Evolutionary conservation across 495 filamentous ascomycete species (phyloP).

Genomic region (Clavariopsis aquatica): DNA sequence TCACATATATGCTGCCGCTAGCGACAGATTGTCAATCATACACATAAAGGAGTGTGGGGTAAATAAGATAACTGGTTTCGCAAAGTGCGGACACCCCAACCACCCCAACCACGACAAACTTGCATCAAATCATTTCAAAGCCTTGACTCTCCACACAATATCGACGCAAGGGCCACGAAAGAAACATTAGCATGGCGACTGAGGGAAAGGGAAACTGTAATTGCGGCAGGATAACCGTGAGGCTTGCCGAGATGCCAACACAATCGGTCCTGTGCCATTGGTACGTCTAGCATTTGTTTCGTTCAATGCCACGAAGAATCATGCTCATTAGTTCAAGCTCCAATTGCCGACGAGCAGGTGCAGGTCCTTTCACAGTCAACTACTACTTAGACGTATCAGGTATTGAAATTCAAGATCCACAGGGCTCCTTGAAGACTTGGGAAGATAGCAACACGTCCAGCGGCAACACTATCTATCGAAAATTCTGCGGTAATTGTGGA

Average conservation of each 20-base stretch:
- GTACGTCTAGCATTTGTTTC: too few species aligned
- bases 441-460: conserved; percentile 24
- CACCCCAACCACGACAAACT: too few species aligned
- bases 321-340: conserved; percentile 7
- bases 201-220: conserved; percentile 26
- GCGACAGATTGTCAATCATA: background rate
- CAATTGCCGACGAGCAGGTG: conserved; percentile 24
- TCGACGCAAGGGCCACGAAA: background rate
- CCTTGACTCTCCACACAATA: background rate
- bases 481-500: conserved; percentile 29
- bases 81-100: too few species aligned
- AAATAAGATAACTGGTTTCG: too few species aligned
- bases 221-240: conserved; percentile 21
- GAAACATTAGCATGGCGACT: background rate
- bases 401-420: conserved; percentile 16
- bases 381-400: conserved; percentile 14
- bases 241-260: background rate
- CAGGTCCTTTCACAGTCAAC: conserved; percentile 2
- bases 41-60: background rate
- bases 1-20: background rate
- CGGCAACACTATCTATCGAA: conserved; percentile 20
- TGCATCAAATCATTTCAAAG: too few species aligned
- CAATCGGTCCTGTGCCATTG: conserved; percentile 23
- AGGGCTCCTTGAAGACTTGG: conserved; percentile 17
- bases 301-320: background rate